Evolutionary conservation across 2,329 filamentous ascomycete genomes (phyloP).

Genomic region (Pseudocercospora macadamiae): DNA sequence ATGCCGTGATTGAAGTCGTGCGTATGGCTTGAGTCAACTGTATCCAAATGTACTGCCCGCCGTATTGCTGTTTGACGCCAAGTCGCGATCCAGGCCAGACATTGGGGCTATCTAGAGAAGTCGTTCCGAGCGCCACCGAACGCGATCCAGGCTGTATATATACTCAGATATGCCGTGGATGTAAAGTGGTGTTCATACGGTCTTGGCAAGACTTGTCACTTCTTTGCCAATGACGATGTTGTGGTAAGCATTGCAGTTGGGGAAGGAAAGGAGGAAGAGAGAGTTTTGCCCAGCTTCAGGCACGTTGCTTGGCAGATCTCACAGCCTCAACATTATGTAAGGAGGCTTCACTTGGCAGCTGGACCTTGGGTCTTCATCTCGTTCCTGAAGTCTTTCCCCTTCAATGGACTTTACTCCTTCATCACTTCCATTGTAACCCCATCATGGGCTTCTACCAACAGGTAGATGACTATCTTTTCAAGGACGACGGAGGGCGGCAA

Average conservation of each 20-base stretch:
- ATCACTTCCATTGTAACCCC: background rate
- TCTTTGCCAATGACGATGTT: background rate
- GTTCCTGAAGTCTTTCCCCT: no score
- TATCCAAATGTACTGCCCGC: background rate
- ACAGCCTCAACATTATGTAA: no score
- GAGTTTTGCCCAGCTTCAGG: background rate
- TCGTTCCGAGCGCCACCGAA: background rate
- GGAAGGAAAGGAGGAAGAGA: background rate
- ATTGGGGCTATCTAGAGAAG: background rate
- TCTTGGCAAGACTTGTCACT: background rate
- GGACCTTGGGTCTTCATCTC: background rate
- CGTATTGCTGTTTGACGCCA: no score
- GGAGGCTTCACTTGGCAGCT: background rate
- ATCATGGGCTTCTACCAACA: slow-evolving; percentile 1
- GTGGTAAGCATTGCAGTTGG: background rate
- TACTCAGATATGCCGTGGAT: no score
- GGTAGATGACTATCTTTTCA: background rate
- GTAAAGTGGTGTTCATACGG: background rate
- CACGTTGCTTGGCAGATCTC: background rate
- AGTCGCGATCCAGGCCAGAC: background rate
- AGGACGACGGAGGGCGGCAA: background rate
- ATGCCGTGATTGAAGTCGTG: slow-evolving; percentile 6
- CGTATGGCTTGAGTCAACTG: background rate
- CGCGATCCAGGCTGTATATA: background rate
- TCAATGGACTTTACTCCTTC: background rate